Base-by-base conservation (phyloP, 495 filamentous ascomycete genomes). In the Penicillium coprophilum region DNA sequence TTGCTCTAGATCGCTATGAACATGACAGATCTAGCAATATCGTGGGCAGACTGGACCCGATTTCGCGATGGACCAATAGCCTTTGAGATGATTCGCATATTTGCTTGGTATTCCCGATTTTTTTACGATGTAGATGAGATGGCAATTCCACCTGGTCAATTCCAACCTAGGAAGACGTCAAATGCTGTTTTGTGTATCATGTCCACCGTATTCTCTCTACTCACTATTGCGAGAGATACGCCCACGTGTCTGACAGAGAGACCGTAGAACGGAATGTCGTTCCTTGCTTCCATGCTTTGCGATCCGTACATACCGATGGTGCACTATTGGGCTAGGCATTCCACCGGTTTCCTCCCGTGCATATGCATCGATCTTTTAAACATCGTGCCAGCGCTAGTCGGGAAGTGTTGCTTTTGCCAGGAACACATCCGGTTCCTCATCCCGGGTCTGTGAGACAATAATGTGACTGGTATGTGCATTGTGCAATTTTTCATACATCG, bases 181-280 rank as follows among this genome's bases (percentile, higher is more conserved):
- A 20, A 19, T 43, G 19, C 12, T 43, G 7, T 43, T 13, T 9
- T 20, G 40, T 43, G 13, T 12, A 21, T 2, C 19, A 31, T 48
- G 24, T 49, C 10, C n/a, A n/a, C n/a, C n/a, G n/a, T n/a, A n/a
- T n/a, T 10, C 30, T 49, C 11, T 49, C n/a, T 38, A 9, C 19
- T 36, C 31, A 11, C 17, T 13, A 23, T 21, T 12, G 8, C 15
- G 31, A 24, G 36, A 41, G 12, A 24, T 48, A 5, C 2, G 13
- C 20, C 45, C 53, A 56, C 53, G 53, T 56, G 53, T 56, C 53
- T 56, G 53, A 49, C 38, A 49, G 31, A 36, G 31, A 27, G 15
- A 38, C 13, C 45, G 9, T 15, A 17, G 23, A 17, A 31, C 11
- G 50, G 30, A 49, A 56, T 56, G 53, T 24, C 27, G 53, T 49